These are phyloP conservation scores for Amniculicola lignicola DNA, from an alignment of 495 filamentous ascomycete genomes.

Conservation along the genomic window DNA sequence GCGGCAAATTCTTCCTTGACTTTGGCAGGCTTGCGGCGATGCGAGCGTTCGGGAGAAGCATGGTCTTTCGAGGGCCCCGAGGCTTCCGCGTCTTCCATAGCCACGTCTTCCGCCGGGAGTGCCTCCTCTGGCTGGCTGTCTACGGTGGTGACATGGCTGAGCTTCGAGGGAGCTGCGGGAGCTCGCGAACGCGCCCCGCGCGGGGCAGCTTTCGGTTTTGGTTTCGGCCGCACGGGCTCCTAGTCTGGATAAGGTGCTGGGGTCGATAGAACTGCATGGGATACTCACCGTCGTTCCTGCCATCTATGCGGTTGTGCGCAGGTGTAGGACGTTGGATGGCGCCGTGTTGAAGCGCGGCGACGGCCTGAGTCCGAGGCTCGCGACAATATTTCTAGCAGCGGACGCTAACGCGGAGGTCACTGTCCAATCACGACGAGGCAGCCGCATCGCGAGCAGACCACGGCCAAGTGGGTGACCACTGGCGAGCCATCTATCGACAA, in stretches of 20 bases:
- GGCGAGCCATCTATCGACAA: no score
- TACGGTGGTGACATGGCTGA: no score
- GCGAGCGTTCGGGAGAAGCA: neutral
- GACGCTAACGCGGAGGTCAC: no score
- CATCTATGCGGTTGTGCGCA: no score
- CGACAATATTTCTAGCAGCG: neutral
- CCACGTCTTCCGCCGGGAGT: no score
- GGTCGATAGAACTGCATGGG: neutral
- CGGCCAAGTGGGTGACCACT: conserved; percentile 14
- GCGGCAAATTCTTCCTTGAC: conserved; percentile 62
- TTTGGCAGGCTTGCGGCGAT: conserved; percentile 10
- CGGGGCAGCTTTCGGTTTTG: conserved; percentile 16
- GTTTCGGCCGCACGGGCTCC: neutral
- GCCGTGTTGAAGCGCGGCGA: neutral
- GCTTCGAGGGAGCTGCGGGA: neutral
- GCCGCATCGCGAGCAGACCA: no score
- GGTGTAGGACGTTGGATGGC: neutral
- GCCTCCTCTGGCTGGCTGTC: no score
- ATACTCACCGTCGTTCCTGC: neutral
- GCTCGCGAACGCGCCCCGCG: conserved; percentile 16
- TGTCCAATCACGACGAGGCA: no score
- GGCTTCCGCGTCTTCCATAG: neutral
- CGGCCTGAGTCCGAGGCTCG: neutral
- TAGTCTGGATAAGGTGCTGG: neutral
- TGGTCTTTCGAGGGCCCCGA: neutral